Conservation (phyloP, 2,329 filamentous ascomycete species). For the Paraphaeosphaeria minitans region DNA sequence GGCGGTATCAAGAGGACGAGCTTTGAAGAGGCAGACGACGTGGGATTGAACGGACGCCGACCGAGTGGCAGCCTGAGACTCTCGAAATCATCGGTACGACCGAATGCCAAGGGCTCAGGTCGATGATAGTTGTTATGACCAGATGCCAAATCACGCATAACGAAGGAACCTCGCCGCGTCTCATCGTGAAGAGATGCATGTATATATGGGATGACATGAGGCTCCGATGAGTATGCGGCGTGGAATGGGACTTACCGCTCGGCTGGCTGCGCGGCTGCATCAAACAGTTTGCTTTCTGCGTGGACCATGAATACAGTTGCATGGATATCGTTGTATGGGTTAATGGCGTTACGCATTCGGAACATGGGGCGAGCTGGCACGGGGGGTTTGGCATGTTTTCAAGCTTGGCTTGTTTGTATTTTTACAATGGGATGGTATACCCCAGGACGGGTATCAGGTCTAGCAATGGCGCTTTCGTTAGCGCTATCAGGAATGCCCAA, state of each 20-base stretch:
- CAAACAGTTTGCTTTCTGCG: conserved; percentile 1
- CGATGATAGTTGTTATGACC: conserved; percentile 13
- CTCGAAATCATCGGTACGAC: conserved; percentile 36
- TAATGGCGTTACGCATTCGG: conserved; percentile 3
- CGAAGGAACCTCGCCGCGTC: neutral
- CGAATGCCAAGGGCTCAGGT: conserved; percentile 21
- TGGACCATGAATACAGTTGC: conserved; percentile 3
- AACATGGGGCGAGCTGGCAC: neutral
- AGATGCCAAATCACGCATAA: neutral
- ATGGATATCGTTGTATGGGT: conserved; percentile 4
- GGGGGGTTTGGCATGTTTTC: neutral
- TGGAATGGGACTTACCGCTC: conserved; percentile 14
- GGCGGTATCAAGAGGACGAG: conserved; percentile 38
- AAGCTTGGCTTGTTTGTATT: conserved; percentile 1
- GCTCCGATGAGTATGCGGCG: neutral
- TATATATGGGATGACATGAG: conserved; percentile 12
- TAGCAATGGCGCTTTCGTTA: conserved; percentile 9
- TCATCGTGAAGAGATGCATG: conserved; percentile 7
- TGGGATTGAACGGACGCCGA: conserved; percentile 25
- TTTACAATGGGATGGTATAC: conserved; percentile 5
- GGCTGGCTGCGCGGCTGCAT: conserved; percentile 24
- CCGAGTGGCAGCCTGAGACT: conserved; percentile 33
- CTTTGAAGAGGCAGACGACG: conserved; percentile 36
- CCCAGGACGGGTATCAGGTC: conserved; percentile 3
- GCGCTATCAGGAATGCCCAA: neutral